Base-by-base conservation (phyloP, 1,139 yeast species). In the Hemisphaericaspora lyxosophila region DNA sequence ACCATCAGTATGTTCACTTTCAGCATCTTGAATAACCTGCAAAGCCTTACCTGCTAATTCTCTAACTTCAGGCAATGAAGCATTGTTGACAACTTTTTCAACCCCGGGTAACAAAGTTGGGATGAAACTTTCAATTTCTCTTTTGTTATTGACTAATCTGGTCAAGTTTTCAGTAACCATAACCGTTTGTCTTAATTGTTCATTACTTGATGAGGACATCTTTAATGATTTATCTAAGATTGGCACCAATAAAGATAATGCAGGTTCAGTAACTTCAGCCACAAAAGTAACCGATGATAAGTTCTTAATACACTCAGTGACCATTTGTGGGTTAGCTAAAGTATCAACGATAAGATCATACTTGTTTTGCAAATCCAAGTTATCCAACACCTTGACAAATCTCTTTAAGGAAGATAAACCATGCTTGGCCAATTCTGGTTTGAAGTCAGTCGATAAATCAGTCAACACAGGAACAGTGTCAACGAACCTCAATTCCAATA, bases 201-300 rank as follows among this genome's bases (percentile, higher is more conserved):
- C 97, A 66, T 90, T 96, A 12, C 97, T 83, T 4, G 96, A 84
- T 2, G 95, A 85, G 12, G 95, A 80, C 73, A 84, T 75, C 58
- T 86, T 89, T 57, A 92, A 75, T 2, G 97, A 92, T 60, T 92
- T 87, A 61, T 83, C 92, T 56, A 92, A 76, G 51, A 90, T 90
- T 36, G 98, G 98, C 29, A 88, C 97, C 52, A 92, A 74, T 43
- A 92, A 69, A 4, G 97, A 79, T 50, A 92, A 73, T 6, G 96
- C 94, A 7, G 97, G 95, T 66, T 90, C 97, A 13, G 97, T 92
- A 46, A 92, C 98, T 69, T 92, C 98, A 34, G 98, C 96, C 36
- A 92, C 98, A 62, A 92, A 92, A 0, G 98, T 92, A 39, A 92
- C 97, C 34, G 95, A 86, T 2, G 96, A 85, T 47, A 92, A 75